Evolutionary conservation across 768 basidiomycete genomes (phyloP).

Genomic region (Pholiota conissans): DNA sequence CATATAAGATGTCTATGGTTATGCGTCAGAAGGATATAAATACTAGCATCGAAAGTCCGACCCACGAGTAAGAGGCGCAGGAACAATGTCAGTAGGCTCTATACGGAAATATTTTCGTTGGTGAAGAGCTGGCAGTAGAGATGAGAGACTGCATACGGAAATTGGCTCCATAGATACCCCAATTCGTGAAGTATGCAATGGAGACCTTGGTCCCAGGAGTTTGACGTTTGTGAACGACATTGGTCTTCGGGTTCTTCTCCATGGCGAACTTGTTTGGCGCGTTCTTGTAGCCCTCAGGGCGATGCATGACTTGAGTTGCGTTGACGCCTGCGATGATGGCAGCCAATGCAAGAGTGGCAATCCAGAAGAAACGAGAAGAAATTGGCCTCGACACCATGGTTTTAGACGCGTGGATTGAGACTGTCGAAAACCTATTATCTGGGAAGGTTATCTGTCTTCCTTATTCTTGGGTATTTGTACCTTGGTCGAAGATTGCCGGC

Average conservation of each 20-base stretch:
- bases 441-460: not conserved
- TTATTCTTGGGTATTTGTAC: conserved; percentile 15
- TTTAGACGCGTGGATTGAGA: not conserved
- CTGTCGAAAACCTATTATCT: not conserved
- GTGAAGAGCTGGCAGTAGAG: conserved; percentile 3
- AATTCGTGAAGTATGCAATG: conserved; percentile 60
- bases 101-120: conserved; percentile 9
- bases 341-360: conserved; percentile 22
- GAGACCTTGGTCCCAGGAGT: conserved; percentile 34
- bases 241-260: conserved; percentile 34
- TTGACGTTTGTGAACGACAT: conserved; percentile 39
- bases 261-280: conserved; percentile 32
- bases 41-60: no score
- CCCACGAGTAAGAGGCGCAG: conserved; percentile 62
- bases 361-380: conserved; percentile 26
- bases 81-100: conserved; percentile 68
- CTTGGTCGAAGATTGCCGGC: not conserved
- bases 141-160: conserved; percentile 45
- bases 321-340: conserved; percentile 25
- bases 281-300: conserved; percentile 47
- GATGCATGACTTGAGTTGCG: conserved; percentile 54
- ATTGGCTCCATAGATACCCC: conserved; percentile 65
- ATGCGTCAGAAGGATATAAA: no score
- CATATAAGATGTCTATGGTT: conserved; percentile 70
- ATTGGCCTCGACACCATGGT: conserved; percentile 15